These are phyloP conservation scores for Phyllosticta citriasiana DNA, from an alignment of 2,329 filamentous ascomycete species.

Conservation along the genomic window DNA sequence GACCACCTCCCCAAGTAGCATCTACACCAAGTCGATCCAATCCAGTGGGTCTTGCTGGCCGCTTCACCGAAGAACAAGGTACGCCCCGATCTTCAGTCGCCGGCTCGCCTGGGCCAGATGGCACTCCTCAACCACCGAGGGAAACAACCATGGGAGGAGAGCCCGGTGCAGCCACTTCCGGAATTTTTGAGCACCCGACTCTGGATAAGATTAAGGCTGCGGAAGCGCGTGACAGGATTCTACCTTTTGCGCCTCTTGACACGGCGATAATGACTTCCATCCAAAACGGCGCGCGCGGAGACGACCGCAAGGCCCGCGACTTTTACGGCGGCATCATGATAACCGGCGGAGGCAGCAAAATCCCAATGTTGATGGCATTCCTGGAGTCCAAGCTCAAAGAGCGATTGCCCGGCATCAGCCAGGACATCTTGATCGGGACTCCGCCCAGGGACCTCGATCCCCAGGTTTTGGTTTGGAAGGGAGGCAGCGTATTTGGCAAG, in stretches of 20 bases:
- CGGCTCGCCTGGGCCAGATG: slow-evolving; percentile 78
- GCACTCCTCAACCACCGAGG: slow-evolving; percentile 44
- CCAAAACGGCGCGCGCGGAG: slow-evolving; percentile 72
- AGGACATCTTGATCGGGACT: slow-evolving; percentile 57
- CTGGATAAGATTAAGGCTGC: slow-evolving; percentile 43
- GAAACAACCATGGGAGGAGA: slow-evolving; percentile 32
- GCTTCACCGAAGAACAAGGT: slow-evolving; percentile 56
- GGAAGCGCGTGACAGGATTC: slow-evolving; percentile 64
- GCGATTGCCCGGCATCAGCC: slow-evolving; percentile 48
- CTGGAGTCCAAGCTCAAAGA: slow-evolving; percentile 73
- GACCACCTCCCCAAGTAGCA: slow-evolving; percentile 41
- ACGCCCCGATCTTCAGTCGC: slow-evolving; percentile 81
- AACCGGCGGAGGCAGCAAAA: slow-evolving; percentile 29
- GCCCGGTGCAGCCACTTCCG: slow-evolving; percentile 40
- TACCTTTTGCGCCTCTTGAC: slow-evolving; percentile 77
- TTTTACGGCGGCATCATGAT: slow-evolving; percentile 44
- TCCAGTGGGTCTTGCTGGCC: slow-evolving; percentile 59
- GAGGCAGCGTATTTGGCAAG: slow-evolving; percentile 91
- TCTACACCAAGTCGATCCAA: slow-evolving; percentile 45
- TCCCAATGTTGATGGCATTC: slow-evolving; percentile 64
- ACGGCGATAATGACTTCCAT: slow-evolving; percentile 84
- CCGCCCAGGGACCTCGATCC: slow-evolving; percentile 91
- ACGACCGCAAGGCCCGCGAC: slow-evolving; percentile 88
- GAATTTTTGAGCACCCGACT: slow-evolving; percentile 35
- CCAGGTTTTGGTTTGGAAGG: slow-evolving; percentile 97